These are phyloP conservation scores for Colletotrichum australisinense DNA, from an alignment of 2,329 filamentous ascomycete genomes.

Conservation along the genomic window DNA sequence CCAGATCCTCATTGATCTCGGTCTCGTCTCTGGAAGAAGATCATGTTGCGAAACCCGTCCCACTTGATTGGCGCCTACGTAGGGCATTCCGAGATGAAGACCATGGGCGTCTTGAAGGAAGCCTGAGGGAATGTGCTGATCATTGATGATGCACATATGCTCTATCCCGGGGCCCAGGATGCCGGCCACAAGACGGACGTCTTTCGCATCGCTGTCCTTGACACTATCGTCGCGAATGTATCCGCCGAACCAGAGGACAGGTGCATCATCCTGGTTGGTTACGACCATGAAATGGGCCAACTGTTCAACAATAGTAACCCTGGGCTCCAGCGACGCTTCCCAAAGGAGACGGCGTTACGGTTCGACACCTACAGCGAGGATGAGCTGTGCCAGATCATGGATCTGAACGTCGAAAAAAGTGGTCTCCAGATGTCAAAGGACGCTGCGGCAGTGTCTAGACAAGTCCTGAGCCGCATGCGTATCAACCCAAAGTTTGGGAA, in stretches of 20 bases:
- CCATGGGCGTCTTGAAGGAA: too few relatives aligned
- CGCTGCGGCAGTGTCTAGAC: conserved; percentile 59
- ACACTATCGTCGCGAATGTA: conserved; percentile 71
- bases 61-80: conserved; percentile 68
- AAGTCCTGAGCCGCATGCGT: conserved; percentile 60
- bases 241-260: conserved; percentile 70
- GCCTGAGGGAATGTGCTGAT: conserved; percentile 66
- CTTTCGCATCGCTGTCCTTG: conserved; percentile 67
- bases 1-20: conserved; percentile 68
- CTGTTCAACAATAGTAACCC: conserved; percentile 73
- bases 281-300: conserved; percentile 67
- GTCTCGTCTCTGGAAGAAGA: conserved; percentile 65
- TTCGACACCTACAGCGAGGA: conserved; percentile 69
- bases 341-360: conserved; percentile 63
- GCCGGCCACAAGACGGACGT: conserved; percentile 38
- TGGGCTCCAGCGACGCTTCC: conserved; percentile 68
- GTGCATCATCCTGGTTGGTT: conserved; percentile 72
- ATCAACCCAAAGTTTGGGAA: conserved; percentile 72
- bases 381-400: conserved; percentile 63
- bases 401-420: conserved; percentile 62
- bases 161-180: conserved; percentile 43
- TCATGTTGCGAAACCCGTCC: conserved; percentile 68
- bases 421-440: conserved; percentile 57
- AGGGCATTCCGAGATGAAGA: conserved; percentile 62
- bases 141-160: conserved; percentile 73